A percentile compares a stretch with the other conserved stretches of the same genome.
Conservation (phyloP, 1,139 yeast species). For the Suhomyces terraborum region DNA sequence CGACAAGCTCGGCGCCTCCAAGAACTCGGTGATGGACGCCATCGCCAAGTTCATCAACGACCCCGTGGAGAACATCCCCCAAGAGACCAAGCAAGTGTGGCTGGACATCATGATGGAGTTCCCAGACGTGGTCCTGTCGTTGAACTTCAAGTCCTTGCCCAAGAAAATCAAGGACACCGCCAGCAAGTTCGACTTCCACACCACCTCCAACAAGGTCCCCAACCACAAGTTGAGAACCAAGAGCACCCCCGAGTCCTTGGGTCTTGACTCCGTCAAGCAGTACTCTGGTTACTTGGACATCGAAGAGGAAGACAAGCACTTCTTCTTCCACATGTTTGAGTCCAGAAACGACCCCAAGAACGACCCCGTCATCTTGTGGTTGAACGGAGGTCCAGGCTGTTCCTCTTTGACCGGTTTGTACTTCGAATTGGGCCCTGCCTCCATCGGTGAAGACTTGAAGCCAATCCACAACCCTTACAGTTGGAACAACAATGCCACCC, state of each 20-base stretch:
- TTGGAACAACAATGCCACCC: conserved; percentile 89
- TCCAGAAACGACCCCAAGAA: conserved; percentile 84
- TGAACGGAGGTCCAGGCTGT: conserved; percentile 93
- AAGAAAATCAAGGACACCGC: conserved; percentile 41
- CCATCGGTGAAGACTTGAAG: conserved; percentile 63
- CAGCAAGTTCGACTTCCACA: conserved; percentile 56
- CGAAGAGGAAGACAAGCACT: conserved; percentile 68
- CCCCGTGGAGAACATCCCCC: conserved; percentile 48
- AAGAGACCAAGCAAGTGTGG: conserved; percentile 57
- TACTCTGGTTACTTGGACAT: conserved; percentile 88
- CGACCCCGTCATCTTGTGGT: conserved; percentile 86
- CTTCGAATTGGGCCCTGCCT: conserved; percentile 87
- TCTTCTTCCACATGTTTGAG: conserved; percentile 83
- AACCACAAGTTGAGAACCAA: conserved; percentile 65
- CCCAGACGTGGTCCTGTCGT: conserved; percentile 52
- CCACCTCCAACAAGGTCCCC: conserved; percentile 46
- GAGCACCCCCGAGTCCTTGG: conserved; percentile 53
- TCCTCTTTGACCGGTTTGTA: conserved; percentile 88
- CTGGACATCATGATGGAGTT: conserved; percentile 58
- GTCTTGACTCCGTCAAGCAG: conserved; percentile 78
- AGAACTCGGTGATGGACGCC: conserved; percentile 29
- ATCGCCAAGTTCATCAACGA: conserved; percentile 46
- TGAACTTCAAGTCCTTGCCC: conserved; percentile 54
- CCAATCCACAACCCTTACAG: conserved; percentile 78
- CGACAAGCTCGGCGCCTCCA: conserved; percentile 22